Evolutionary conservation across 164 flowering plant genomes (phyloP).

Genomic region (Cinnamomum chago): DNA sequence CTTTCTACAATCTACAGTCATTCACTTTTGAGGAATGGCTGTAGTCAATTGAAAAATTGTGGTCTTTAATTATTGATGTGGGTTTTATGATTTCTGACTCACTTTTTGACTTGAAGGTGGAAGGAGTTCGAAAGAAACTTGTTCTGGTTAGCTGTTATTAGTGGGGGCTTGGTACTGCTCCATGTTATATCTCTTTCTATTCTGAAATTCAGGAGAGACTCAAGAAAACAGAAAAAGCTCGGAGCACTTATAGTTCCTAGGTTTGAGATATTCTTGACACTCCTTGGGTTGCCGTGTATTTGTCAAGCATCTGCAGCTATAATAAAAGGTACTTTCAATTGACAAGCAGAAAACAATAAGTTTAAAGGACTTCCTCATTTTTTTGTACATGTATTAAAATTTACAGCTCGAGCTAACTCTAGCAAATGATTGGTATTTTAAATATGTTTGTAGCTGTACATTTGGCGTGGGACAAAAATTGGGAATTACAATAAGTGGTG

Average conservation of each 20-base stretch:
- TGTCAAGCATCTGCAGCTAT: conserved; percentile 67
- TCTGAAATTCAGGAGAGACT: conserved; percentile 36
- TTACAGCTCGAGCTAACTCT: too few relatives aligned
- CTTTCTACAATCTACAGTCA: background rate
- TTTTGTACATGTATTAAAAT: too few relatives aligned
- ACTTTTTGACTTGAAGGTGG: conserved; percentile 52
- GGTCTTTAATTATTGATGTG: background rate
- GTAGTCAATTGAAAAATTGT: background rate
- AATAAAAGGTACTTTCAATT: conserved; percentile 51
- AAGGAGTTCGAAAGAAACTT: conserved; percentile 60
- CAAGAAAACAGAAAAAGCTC: conserved; percentile 33
- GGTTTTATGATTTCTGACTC: background rate
- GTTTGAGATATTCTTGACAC: conserved; percentile 71
- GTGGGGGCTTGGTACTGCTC: conserved; percentile 60
- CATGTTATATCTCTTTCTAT: conserved; percentile 48
- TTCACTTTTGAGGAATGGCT: background rate
- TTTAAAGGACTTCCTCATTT: background rate
- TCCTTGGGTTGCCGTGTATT: conserved; percentile 74
- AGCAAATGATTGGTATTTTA: too few relatives aligned
- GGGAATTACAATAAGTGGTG: too few relatives aligned
- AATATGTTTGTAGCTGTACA: too few relatives aligned
- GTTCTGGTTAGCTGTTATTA: conserved; percentile 85
- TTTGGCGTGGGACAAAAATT: too few relatives aligned
- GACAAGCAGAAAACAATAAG: background rate
- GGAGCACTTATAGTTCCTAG: conserved; percentile 78